Conservation (phyloP, 164 flowering plant species). For the Buxus sempervirens region DNA sequence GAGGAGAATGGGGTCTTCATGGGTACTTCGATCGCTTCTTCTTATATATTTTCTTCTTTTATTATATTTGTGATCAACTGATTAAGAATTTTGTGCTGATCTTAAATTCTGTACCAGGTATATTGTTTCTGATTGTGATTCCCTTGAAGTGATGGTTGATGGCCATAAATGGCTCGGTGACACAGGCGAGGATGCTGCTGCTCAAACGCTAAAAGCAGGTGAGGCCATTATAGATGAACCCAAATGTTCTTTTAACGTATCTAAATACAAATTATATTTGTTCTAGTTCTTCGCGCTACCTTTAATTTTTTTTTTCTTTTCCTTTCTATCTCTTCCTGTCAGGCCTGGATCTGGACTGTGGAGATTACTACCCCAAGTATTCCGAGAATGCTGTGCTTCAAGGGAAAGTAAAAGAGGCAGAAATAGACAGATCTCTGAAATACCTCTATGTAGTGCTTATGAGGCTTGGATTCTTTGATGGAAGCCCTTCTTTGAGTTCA, state of each 20-base stretch:
- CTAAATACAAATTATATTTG: too few species aligned
- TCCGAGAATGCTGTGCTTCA: constrained; percentile 22
- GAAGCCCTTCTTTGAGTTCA: constrained; percentile 22
- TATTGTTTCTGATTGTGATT: constrained; percentile 44
- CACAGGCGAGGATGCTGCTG: constrained; percentile 34
- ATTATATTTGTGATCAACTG: not conserved
- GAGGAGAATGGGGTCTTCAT: constrained; percentile 23
- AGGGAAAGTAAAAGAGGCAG: constrained; percentile 23
- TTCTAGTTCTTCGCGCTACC: too few species aligned
- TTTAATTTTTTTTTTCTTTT: too few species aligned
- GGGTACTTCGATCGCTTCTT: constrained; percentile 20
- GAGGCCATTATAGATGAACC: not conserved
- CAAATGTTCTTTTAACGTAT: too few species aligned
- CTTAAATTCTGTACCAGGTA: constrained; percentile 22
- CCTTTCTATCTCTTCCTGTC: not conserved
- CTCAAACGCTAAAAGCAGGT: constrained; percentile 31
- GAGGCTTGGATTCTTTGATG: constrained; percentile 49
- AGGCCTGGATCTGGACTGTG: constrained; percentile 61
- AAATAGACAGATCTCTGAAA: constrained; percentile 32
- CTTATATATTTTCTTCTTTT: constrained; percentile 1
- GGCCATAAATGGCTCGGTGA: constrained; percentile 23
- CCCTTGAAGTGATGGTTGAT: constrained; percentile 24
- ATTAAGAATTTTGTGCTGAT: not conserved
- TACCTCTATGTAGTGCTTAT: constrained; percentile 34
- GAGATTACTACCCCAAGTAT: constrained; percentile 25